These are phyloP conservation scores for Fistulifera solaris DNA, from an alignment of 108 stramenopile species.

Conservation along the genomic window DNA sequence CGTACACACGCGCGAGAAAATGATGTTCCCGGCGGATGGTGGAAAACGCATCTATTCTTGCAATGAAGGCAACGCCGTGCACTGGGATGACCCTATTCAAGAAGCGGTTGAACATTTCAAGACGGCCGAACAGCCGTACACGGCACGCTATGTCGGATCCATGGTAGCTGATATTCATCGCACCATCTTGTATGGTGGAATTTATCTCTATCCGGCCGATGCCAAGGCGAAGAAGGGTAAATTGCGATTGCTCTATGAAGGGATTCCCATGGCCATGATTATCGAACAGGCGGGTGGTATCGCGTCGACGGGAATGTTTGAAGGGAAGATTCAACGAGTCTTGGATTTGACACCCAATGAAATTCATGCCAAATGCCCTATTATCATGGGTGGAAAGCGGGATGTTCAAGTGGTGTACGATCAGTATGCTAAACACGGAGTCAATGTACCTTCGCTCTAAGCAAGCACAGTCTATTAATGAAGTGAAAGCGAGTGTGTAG, in stretches of 20 bases:
- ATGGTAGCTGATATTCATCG: conserved; percentile 99
- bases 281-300: conserved; percentile 97
- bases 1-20: conserved; percentile 86
- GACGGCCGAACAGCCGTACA: conserved; percentile 66
- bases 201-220: conserved; percentile 98
- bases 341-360: conserved; percentile 80
- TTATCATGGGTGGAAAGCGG: conserved; percentile 91
- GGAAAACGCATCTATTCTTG: conserved; percentile 94
- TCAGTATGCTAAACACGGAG: conserved; percentile 64
- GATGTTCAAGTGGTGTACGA: conserved; percentile 83
- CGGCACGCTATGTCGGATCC: conserved; percentile 95
- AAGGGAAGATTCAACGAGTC: conserved; percentile 86
- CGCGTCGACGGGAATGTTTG: conserved; percentile 92
- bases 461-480: too few species aligned
- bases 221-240: conserved; percentile 89
- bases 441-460: conserved; percentile 61
- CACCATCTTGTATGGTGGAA: conserved; percentile 97
- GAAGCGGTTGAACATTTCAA: conserved; percentile 87
- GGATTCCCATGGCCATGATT: conserved; percentile 98
- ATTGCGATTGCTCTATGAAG: conserved; percentile 97
- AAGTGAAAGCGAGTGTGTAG: too few species aligned
- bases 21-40: conserved; percentile 84
- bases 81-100: conserved; percentile 94
- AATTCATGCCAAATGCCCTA: conserved; percentile 96
- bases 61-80: conserved; percentile 93